Evolutionary conservation across 2,329 filamentous ascomycete species (phyloP).

Genomic region (Diaporthe sp.): DNA sequence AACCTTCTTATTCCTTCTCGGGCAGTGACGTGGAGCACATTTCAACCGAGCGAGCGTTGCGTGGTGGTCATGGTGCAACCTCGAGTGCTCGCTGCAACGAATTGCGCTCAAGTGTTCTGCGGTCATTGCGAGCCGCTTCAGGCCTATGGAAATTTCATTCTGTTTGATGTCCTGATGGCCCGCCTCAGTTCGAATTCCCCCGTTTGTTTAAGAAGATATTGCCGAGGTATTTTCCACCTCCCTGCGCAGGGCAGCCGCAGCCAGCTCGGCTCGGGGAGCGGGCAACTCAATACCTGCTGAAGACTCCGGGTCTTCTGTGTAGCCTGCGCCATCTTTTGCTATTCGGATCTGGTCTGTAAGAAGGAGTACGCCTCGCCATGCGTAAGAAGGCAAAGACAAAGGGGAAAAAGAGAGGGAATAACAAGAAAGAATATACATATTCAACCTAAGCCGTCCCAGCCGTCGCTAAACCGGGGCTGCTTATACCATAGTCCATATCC

Average conservation of each 20-base stretch:
- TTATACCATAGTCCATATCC: slow-evolving; percentile 33
- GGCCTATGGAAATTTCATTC: not conserved
- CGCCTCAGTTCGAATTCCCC: not conserved
- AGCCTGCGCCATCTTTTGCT: slow-evolving; percentile 13
- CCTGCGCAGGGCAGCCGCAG: not conserved
- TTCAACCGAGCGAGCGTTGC: not conserved
- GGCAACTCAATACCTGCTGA: not conserved
- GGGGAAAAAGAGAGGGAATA: not conserved
- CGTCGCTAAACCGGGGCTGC: slow-evolving; percentile 22
- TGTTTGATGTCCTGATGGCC: not conserved
- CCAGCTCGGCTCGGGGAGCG: not conserved
- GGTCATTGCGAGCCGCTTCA: not conserved
- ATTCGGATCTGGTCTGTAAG: not conserved
- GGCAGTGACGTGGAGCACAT: not conserved
- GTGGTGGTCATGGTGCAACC: not conserved
- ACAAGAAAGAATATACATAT: not conserved
- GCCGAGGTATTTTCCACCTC: not conserved
- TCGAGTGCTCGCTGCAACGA: no score
- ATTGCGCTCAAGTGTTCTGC: not conserved
- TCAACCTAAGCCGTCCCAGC: slow-evolving; percentile 7
- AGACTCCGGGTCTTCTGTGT: slow-evolving; percentile 11
- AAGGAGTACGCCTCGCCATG: slow-evolving; percentile 27
- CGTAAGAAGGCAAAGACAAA: not conserved
- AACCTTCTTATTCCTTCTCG: not conserved
- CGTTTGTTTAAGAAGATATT: not conserved